Percentiles rank a stretch among this genome's conserved stretches.
These are phyloP conservation scores for Tolypocladium ophioglossoides DNA, from an alignment of 2,329 filamentous ascomycete genomes.

Conservation along the genomic window DNA sequence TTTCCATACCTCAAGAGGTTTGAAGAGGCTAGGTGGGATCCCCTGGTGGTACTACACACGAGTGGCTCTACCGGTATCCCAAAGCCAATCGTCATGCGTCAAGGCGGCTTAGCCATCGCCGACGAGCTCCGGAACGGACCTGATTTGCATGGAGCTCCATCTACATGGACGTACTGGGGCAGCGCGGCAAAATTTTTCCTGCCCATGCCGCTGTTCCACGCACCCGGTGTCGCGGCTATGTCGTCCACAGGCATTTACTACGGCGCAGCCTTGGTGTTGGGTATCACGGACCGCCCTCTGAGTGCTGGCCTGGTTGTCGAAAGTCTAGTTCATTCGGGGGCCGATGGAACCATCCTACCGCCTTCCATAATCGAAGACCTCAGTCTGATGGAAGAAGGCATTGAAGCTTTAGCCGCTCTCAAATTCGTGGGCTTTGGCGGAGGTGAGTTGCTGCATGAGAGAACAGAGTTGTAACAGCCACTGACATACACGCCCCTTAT, in stretches of 20 bases:
- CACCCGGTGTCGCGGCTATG: conserved; percentile 16
- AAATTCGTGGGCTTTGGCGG: conserved; percentile 25
- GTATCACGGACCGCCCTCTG: conserved; percentile 20
- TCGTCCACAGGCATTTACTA: conserved; percentile 19
- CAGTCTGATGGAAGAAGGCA: conserved; percentile 18
- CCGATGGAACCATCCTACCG: conserved; percentile 19
- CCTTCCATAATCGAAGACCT: conserved; percentile 33
- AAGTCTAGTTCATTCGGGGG: conserved; percentile 15
- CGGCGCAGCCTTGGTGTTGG: conserved; percentile 13
- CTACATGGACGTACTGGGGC: too few species aligned
- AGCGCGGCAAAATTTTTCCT: not conserved
- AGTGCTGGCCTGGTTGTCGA: conserved; percentile 21
- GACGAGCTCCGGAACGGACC: conserved; percentile 17
- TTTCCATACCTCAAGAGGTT: conserved; percentile 5
- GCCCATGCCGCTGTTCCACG: conserved; percentile 28
- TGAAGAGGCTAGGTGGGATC: conserved; percentile 5
- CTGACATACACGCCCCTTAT: not conserved
- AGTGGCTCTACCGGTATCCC: conserved; percentile 7
- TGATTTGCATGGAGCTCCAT: conserved; percentile 9
- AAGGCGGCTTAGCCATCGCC: conserved; percentile 25
- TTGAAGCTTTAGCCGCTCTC: conserved; percentile 21
- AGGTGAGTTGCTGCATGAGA: conserved; percentile 15
- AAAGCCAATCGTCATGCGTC: conserved; percentile 25
- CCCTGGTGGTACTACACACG: conserved; percentile 6
- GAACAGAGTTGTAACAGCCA: not conserved